Base-by-base conservation (phyloP, 805 yeast species). In the Kurtzmaniella fragi region DNA sequence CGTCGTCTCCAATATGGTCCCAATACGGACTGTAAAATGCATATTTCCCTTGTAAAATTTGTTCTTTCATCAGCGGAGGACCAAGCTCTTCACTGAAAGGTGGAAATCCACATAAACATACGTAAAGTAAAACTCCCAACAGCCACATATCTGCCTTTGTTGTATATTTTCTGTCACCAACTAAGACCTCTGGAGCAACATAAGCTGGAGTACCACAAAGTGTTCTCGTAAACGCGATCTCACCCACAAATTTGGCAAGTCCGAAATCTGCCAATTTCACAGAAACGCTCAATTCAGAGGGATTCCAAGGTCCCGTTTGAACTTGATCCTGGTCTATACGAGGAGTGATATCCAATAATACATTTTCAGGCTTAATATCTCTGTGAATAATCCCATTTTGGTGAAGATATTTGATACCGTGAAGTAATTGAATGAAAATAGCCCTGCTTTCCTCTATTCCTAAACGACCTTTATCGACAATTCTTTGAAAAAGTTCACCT, bases 261-360 rank as follows among this genome's bases (percentile, higher is more conserved):
- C 96, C 96, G 60, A 85, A 85, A 60, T 85, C 95, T 1, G 91
- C 93, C 37, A 85, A 82, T 53, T 85, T 85, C 8, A 85, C 88
- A 42, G 62, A 62, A 6, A 84, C 73, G 43, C 79, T 80, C 17
- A 72, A 58, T 59, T 84, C 90, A 40, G 75, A 64, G 1, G 64
- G 58, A 49, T 75, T 82, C 82, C 82, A 77, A 0, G 82, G 82
- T 1, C 78, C 78, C 1, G 70, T 65, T 41, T 56, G 64, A 20
- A 20, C 39, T 35, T 62, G 67, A 12, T 48, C 36, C 1, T 51
- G 37, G 15, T 48, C 42, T 3, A 43, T 36, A 39, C 71, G 59
- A n/a, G 69, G 78, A 2, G 67, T 68, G 13, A 83, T 78, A 43
- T 72, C 78, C n/a, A 69, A 48, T 12, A 69, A 48, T 20, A 69